These are phyloP conservation scores for Glycine soja DNA, from an alignment of 306 rosid species.

Conservation along the genomic window DNA sequence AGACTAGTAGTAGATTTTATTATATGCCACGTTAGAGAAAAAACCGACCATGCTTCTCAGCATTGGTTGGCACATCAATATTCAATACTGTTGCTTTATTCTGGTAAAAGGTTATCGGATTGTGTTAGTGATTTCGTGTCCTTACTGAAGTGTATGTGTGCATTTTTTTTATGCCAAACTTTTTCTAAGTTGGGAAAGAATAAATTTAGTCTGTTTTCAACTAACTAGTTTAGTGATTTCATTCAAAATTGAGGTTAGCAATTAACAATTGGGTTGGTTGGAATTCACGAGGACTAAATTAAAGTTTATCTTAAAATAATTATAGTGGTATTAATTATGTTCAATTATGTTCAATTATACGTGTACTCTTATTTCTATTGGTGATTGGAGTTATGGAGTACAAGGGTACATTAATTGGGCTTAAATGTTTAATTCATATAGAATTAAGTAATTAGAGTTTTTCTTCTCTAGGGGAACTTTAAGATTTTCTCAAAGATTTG, in stretches of 20 bases:
- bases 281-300: background rate
- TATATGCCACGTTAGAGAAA: background rate
- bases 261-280: constrained; percentile 2
- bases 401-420: background rate
- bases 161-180: background rate
- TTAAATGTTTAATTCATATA: too few relatives aligned
- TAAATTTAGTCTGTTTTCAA: background rate
- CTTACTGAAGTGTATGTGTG: background rate
- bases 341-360: background rate
- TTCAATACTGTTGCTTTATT: constrained; percentile 1
- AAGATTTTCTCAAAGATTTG: too few relatives aligned
- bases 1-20: background rate
- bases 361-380: background rate
- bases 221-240: background rate
- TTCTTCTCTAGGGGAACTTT: too few relatives aligned
- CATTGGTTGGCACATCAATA: constrained; percentile 25
- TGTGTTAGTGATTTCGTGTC: background rate
- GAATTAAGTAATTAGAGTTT: too few relatives aligned
- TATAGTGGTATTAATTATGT: background rate
- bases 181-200: background rate
- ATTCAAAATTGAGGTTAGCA: background rate
- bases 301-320: background rate
- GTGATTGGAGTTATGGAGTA: background rate
- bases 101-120: background rate
- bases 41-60: background rate